A percentile compares a stretch with the other conserved stretches of the same genome.
Conservation (phyloP, 371 early-diverging fungal genomes). For the Mucor piriformis region DNA sequence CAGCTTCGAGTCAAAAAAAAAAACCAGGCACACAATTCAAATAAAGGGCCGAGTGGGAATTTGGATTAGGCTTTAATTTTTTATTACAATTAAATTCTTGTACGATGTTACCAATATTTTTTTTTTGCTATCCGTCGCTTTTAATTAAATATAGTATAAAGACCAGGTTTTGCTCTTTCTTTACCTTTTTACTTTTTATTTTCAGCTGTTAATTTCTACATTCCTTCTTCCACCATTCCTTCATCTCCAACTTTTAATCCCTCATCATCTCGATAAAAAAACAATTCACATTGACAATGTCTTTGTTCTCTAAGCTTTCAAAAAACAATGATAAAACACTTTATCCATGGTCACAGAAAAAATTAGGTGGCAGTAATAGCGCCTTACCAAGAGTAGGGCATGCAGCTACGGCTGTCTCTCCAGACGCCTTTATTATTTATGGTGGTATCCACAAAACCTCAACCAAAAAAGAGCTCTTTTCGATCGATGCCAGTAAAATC, state of each 20-base stretch:
- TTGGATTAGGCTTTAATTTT: background rate
- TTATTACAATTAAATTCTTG: background rate
- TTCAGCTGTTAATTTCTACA: background rate
- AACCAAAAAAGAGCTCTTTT: slow-evolving; percentile 58
- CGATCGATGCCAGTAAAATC: slow-evolving; percentile 63
- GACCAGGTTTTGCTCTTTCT: background rate
- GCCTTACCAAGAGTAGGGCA: slow-evolving; percentile 64
- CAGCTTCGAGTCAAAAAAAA: no score
- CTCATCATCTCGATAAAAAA: background rate
- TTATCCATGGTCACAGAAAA: slow-evolving; percentile 56
- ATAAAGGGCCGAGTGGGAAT: background rate
- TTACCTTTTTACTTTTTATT: background rate
- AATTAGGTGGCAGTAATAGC: slow-evolving; percentile 41
- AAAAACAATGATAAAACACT: slow-evolving; percentile 49
- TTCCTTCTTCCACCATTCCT: no score
- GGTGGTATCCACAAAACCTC: slow-evolving; percentile 58
- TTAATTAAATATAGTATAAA: background rate
- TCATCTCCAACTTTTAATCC: background rate
- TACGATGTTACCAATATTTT: slow-evolving; percentile 2
- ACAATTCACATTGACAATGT: slow-evolving; percentile 26
- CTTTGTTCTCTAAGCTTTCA: slow-evolving; percentile 54
- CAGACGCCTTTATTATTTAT: slow-evolving; percentile 58
- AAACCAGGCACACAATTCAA: background rate
- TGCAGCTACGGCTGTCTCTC: slow-evolving; percentile 52
- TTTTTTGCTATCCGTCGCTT: background rate